These are phyloP conservation scores for Blastocystis sp. DNA, from an alignment of 352 stramenopile species.

Conservation along the genomic window DNA sequence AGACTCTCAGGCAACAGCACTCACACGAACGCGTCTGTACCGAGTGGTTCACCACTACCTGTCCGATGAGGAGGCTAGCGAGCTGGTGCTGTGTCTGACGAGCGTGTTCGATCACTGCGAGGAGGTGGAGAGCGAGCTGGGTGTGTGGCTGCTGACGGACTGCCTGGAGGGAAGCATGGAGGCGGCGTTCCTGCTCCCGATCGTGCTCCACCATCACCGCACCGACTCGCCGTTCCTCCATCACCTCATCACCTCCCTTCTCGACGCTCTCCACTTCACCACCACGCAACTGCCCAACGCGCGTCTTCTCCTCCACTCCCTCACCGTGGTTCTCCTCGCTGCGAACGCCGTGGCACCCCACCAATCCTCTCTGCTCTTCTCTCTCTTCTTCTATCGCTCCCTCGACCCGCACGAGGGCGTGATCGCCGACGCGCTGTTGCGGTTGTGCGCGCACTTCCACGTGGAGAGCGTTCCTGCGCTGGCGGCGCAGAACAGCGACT, in stretches of 20 bases:
- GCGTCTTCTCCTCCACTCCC: slow-evolving; percentile 1
- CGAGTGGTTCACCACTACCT: not conserved
- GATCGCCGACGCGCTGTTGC: not conserved
- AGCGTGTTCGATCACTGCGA: not conserved
- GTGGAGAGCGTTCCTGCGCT: not conserved
- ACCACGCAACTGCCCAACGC: not conserved
- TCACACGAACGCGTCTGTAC: not conserved
- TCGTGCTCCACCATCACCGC: not conserved
- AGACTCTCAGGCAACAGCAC: not conserved
- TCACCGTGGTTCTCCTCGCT: not conserved
- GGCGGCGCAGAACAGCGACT: not conserved
- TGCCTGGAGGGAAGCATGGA: slow-evolving; percentile 3
- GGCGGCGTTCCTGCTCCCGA: not conserved
- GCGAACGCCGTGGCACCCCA: not conserved
- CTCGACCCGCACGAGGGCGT: not conserved
- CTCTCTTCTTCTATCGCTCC: slow-evolving; percentile 31
- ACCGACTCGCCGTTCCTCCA: not conserved
- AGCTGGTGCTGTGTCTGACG: not conserved
- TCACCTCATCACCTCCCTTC: not conserved
- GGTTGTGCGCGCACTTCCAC: not conserved
- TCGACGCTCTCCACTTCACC: not conserved
- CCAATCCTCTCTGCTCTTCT: slow-evolving; percentile 24
- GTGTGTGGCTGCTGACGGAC: slow-evolving; percentile 3
- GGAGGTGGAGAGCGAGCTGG: not conserved
- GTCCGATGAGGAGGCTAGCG: not conserved